A percentile compares a stretch with the other conserved stretches of the same genome.
Evolutionary conservation across 805 yeast species (phyloP).

Genomic region (Saccharomycopsis sp.): DNA sequence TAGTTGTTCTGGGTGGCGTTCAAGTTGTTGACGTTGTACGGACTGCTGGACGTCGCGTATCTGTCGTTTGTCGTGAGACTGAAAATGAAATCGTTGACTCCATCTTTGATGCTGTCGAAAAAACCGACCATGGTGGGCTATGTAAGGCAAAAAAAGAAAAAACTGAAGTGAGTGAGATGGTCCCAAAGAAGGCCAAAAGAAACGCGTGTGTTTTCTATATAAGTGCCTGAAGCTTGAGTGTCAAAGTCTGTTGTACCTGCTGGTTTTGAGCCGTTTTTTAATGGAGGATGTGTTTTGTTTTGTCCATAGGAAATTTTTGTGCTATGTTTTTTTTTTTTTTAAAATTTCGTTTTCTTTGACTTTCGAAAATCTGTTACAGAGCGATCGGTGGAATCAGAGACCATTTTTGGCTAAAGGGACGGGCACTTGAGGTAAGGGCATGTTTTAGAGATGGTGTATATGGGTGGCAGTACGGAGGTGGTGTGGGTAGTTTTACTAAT

Average conservation of each 20-base stretch:
- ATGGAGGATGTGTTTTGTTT: too few relatives aligned
- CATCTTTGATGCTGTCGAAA: conserved; percentile 20
- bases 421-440: too few relatives aligned
- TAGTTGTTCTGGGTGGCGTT: conserved; percentile 15
- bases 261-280: too few relatives aligned
- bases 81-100: conserved; percentile 19
- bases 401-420: neutral
- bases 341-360: neutral
- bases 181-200: too few relatives aligned
- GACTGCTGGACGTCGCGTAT: conserved; percentile 17
- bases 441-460: neutral
- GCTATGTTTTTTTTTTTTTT: neutral
- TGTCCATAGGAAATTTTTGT: neutral
- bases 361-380: neutral
- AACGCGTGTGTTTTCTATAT: too few relatives aligned
- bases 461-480: too few relatives aligned
- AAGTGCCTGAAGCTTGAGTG: too few relatives aligned
- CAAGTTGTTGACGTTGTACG: conserved; percentile 18
- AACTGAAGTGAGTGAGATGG: too few relatives aligned
- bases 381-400: neutral
- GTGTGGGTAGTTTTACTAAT: too few relatives aligned
- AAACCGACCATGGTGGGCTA: conserved; percentile 20
- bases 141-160: neutral
- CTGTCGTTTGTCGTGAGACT: conserved; percentile 21
- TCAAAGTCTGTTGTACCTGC: too few relatives aligned